Percentiles rank a stretch among this genome's conserved stretches.
phyloP scores from a whole-genome alignment of 176 grass and related monocot species.

The Oryza brachyantha region DNA sequence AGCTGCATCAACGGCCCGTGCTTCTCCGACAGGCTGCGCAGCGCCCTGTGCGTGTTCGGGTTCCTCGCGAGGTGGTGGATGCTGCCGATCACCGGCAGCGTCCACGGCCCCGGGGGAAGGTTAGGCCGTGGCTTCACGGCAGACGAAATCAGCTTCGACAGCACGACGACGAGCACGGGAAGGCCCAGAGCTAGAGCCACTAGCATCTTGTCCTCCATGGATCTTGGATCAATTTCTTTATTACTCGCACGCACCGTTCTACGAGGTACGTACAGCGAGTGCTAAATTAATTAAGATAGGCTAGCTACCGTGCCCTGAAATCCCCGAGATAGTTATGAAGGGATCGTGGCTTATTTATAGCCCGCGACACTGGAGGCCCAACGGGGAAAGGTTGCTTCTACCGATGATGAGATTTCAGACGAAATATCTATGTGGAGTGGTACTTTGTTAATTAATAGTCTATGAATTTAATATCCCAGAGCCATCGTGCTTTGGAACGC shows the following conservation, averaged over 20 bases:
- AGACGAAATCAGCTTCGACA: background rate
- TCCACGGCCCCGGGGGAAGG: slow-evolving; percentile 30
- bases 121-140: background rate
- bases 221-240: too few species aligned
- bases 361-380: background rate
- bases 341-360: background rate
- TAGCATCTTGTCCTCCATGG: background rate
- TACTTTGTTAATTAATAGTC: too few species aligned
- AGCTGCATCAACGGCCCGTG: slow-evolving; percentile 18
- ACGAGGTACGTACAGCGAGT: too few species aligned
- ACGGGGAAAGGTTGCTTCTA: too few species aligned
- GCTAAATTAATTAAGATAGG: too few species aligned
- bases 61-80: background rate
- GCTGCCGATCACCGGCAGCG: slow-evolving; percentile 15
- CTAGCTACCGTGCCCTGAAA: too few species aligned
- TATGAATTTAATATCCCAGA: too few species aligned
- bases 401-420: too few species aligned
- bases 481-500: too few species aligned
- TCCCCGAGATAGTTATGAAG: background rate
- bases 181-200: background rate
- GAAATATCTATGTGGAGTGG: too few species aligned
- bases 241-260: too few species aligned
- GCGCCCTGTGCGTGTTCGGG: background rate
- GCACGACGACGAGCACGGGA: background rate
- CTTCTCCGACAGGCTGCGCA: background rate